A percentile compares a stretch with the other conserved stretches of the same genome.
phyloP scores from a whole-genome alignment of 2,329 filamentous ascomycete species.

The Fusarium metavorans region DNA sequence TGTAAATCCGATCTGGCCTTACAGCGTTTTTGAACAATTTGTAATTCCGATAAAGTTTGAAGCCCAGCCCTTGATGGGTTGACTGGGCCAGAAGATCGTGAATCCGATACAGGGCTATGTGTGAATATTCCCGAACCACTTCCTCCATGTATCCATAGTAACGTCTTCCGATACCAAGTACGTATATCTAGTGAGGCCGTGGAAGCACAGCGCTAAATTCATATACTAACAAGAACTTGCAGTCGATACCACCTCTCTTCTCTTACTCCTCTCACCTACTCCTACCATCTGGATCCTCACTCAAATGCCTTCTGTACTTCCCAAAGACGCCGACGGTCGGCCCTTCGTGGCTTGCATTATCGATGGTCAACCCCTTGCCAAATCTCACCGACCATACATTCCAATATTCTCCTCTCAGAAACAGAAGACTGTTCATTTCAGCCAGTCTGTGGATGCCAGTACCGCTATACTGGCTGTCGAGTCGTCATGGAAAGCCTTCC shows the following conservation, averaged over 20 bases:
- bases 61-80: too few species aligned
- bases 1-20: neutral
- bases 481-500: neutral
- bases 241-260: neutral
- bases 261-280: neutral
- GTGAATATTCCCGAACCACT: neutral
- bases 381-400: neutral
- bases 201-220: neutral
- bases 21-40: too few species aligned
- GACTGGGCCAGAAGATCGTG: too few species aligned
- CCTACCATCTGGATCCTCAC: neutral
- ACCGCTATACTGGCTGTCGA: neutral
- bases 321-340: neutral
- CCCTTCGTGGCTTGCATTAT: neutral
- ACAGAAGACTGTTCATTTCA: neutral
- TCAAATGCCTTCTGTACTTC: neutral
- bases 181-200: neutral
- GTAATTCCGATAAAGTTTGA: neutral
- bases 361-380: neutral
- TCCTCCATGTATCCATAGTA: neutral
- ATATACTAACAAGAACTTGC: neutral
- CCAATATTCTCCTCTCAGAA: neutral
- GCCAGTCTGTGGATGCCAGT: neutral
- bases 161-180: neutral
- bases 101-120: neutral